These are phyloP conservation scores for Nemania serpens DNA, from an alignment of 2,329 filamentous ascomycete species.

Conservation along the genomic window DNA sequence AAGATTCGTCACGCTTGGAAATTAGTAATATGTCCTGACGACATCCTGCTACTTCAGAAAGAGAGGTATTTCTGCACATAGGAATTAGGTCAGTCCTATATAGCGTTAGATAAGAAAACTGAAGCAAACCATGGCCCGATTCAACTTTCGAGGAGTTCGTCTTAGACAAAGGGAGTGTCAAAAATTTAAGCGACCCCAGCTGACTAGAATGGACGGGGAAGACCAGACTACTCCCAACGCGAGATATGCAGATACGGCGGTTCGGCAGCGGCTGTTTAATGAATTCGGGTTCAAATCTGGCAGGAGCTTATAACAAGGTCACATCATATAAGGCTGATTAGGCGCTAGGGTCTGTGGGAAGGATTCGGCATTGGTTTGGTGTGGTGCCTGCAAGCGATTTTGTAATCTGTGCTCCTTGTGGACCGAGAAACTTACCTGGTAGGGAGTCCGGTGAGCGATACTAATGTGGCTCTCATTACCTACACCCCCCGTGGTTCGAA, in stretches of 20 bases:
- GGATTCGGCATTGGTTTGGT: conserved; percentile 26
- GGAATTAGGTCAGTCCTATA: not conserved
- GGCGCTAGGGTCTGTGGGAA: conserved; percentile 15
- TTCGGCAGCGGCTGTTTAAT: conserved; percentile 5
- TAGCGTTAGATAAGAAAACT: not conserved
- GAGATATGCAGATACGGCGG: conserved; percentile 13
- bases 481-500: conserved; percentile 1
- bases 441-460: conserved; percentile 15
- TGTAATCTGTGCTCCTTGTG: conserved; percentile 6
- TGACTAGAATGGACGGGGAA: conserved; percentile 2
- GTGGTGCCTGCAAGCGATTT: conserved; percentile 15
- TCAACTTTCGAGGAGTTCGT: not conserved
- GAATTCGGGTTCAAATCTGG: conserved; percentile 10
- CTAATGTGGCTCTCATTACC: conserved; percentile 6
- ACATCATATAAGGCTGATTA: conserved; percentile 29
- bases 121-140: not conserved
- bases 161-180: not conserved
- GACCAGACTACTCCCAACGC: conserved; percentile 9
- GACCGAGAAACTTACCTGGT: not conserved
- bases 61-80: not conserved
- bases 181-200: not conserved
- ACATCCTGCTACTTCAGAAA: not conserved
- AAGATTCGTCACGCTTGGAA: no score
- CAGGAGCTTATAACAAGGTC: conserved; percentile 20
- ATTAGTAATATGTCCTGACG: not conserved